These are phyloP conservation scores for Cucurbita pepo DNA, from an alignment of 306 rosid species.

Conservation along the genomic window DNA sequence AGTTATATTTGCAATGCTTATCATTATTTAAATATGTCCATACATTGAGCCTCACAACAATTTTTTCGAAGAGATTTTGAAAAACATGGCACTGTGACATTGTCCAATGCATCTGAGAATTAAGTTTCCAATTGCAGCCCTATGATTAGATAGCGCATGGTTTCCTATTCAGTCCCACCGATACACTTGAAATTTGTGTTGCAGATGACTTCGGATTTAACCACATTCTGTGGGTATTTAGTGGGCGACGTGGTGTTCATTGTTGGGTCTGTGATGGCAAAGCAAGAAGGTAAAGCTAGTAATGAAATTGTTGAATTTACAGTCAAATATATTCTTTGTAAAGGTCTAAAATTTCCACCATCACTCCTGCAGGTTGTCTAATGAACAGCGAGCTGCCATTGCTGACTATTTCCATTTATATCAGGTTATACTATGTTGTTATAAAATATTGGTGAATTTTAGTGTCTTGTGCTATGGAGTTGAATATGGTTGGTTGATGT, in stretches of 20 bases:
- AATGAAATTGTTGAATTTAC: neutral
- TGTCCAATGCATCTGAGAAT: neutral
- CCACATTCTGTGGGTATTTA: slow-evolving; percentile 84
- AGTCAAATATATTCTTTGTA: neutral
- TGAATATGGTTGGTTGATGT: slow-evolving; percentile 8
- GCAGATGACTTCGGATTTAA: slow-evolving; percentile 81
- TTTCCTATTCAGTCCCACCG: neutral
- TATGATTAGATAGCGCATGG: neutral
- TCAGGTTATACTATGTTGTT: slow-evolving; percentile 31
- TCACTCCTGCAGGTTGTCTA: slow-evolving; percentile 42
- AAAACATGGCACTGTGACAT: neutral
- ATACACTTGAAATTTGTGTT: slow-evolving; percentile 8
- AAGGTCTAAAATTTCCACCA: slow-evolving; percentile 1
- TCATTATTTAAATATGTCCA: neutral
- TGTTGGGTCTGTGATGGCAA: slow-evolving; percentile 92
- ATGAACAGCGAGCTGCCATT: slow-evolving; percentile 74
- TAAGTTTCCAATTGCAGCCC: neutral
- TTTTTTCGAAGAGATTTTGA: neutral
- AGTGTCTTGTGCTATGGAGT: neutral
- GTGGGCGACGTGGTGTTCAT: slow-evolving; percentile 95
- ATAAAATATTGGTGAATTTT: neutral
- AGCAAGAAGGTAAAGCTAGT: slow-evolving; percentile 57
- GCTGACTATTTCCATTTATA: slow-evolving; percentile 80
- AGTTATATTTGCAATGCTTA: neutral
- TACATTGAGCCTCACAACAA: neutral